Conservation (phyloP, 202 grass and related monocot genomes). For the Setaria viridis region DNA sequence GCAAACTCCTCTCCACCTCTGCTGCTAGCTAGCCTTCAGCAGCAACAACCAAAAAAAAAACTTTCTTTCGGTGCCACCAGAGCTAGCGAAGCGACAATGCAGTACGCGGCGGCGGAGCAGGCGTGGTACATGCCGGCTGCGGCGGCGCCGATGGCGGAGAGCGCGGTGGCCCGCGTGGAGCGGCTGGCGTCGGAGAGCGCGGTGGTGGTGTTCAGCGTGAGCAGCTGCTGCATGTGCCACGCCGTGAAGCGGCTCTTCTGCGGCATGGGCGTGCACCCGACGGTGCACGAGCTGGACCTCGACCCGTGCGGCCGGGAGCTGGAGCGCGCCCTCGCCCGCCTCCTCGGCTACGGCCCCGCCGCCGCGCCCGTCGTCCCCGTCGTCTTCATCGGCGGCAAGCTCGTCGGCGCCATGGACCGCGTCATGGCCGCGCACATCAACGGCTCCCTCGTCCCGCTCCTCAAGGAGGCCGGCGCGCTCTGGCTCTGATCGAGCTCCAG, state of each 20-base stretch:
- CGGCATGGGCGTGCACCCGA: constrained; percentile 88
- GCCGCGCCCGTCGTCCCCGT: constrained; percentile 61
- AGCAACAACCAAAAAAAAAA: not conserved
- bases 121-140: constrained; percentile 63
- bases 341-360: constrained; percentile 50
- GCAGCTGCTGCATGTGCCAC: constrained; percentile 96
- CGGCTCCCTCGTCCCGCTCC: constrained; percentile 79
- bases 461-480: constrained; percentile 86
- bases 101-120: constrained; percentile 75
- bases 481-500: constrained; percentile 50
- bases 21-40: not conserved
- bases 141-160: constrained; percentile 33
- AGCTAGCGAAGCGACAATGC: constrained; percentile 44
- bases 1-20: too few species aligned
- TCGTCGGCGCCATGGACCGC: constrained; percentile 84
- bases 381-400: constrained; percentile 85
- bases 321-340: constrained; percentile 61
- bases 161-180: constrained; percentile 73
- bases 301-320: constrained; percentile 71
- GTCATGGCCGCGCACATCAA: constrained; percentile 94
- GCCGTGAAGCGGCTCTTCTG: constrained; percentile 95
- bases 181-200: constrained; percentile 78
- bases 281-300: constrained; percentile 82
- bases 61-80: not conserved
- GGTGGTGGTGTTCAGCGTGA: constrained; percentile 85